These are phyloP conservation scores for Leishmania major DNA, from an alignment of 208 protist genomes.

Conservation along the genomic window DNA sequence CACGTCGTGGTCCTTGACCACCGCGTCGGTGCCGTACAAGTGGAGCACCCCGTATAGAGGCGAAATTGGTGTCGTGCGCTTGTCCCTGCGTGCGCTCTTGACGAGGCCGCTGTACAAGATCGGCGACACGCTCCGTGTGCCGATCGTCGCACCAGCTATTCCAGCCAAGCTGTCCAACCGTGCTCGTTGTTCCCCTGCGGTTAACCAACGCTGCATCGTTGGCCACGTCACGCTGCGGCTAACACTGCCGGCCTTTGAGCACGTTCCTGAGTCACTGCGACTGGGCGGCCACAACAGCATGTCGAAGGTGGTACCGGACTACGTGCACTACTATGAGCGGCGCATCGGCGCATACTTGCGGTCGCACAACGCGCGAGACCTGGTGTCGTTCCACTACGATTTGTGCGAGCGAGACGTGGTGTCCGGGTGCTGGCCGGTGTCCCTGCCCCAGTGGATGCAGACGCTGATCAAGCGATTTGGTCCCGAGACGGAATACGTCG, in stretches of 20 bases:
- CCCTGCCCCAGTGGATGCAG: constrained; percentile 65
- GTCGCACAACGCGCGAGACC: constrained; percentile 35
- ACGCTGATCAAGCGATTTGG: constrained; percentile 52
- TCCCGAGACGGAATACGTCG: constrained; percentile 35
- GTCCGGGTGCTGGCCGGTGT: constrained; percentile 61
- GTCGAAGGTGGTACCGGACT: constrained; percentile 45
- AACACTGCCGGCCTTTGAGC: constrained; percentile 69
- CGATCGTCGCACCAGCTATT: constrained; percentile 38
- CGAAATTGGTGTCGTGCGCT: constrained; percentile 55
- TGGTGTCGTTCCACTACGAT: constrained; percentile 70
- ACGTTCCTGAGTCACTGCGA: constrained; percentile 47
- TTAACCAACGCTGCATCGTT: constrained; percentile 39
- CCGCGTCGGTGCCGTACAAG: background rate
- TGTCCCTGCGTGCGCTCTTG: constrained; percentile 81
- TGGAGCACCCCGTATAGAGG: constrained; percentile 19
- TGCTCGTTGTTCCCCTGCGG: constrained; percentile 7
- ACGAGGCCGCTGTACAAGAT: constrained; percentile 48
- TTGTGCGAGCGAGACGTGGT: constrained; percentile 84
- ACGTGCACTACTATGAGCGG: constrained; percentile 72
- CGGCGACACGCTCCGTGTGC: constrained; percentile 65
- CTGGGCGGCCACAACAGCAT: constrained; percentile 38
- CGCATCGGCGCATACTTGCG: constrained; percentile 65
- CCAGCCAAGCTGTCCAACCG: constrained; percentile 12
- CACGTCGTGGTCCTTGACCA: background rate
- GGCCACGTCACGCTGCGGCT: constrained; percentile 66